phyloP scores from a whole-genome alignment of 495 filamentous ascomycete genomes.

The Penicillium dipodomyicola region DNA sequence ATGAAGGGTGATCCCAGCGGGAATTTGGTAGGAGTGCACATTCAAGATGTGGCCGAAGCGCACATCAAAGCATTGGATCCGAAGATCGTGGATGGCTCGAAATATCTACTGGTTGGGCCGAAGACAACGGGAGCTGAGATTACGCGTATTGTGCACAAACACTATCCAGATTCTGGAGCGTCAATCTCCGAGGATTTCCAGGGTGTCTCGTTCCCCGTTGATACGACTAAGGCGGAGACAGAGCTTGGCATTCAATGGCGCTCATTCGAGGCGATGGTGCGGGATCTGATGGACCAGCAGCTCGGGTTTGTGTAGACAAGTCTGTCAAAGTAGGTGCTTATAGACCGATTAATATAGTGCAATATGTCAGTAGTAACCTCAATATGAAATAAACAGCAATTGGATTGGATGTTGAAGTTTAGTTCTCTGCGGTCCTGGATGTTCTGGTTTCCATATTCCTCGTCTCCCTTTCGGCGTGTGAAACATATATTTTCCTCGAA shows the following conservation, averaged over 20 bases:
- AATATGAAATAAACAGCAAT: background rate
- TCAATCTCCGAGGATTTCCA: slow-evolving; percentile 25
- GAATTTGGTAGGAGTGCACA: slow-evolving; percentile 30
- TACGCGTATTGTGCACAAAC: slow-evolving; percentile 23
- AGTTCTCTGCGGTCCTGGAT: background rate
- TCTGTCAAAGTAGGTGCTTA: background rate
- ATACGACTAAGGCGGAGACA: slow-evolving; percentile 55
- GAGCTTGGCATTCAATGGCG: slow-evolving; percentile 39
- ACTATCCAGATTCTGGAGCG: slow-evolving; percentile 29
- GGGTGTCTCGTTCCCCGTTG: slow-evolving; percentile 43
- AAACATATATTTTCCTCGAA: background rate
- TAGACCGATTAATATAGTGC: background rate
- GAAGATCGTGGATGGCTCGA: slow-evolving; percentile 23
- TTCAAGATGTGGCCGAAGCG: slow-evolving; percentile 41
- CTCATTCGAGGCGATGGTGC: slow-evolving; percentile 30
- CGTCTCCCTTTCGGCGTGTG: background rate
- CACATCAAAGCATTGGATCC: slow-evolving; percentile 33
- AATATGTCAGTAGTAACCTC: background rate
- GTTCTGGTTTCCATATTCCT: background rate
- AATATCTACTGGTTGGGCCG: slow-evolving; percentile 28
- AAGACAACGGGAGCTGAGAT: slow-evolving; percentile 30
- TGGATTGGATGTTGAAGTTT: background rate
- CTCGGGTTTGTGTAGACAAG: slow-evolving; percentile 15
- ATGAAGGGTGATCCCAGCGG: slow-evolving; percentile 15
- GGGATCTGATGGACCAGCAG: slow-evolving; percentile 41